Percentiles rank a stretch among this genome's conserved stretches.
These are phyloP conservation scores for Podospora appendiculata DNA, from an alignment of 495 filamentous ascomycete species.

Conservation along the genomic window DNA sequence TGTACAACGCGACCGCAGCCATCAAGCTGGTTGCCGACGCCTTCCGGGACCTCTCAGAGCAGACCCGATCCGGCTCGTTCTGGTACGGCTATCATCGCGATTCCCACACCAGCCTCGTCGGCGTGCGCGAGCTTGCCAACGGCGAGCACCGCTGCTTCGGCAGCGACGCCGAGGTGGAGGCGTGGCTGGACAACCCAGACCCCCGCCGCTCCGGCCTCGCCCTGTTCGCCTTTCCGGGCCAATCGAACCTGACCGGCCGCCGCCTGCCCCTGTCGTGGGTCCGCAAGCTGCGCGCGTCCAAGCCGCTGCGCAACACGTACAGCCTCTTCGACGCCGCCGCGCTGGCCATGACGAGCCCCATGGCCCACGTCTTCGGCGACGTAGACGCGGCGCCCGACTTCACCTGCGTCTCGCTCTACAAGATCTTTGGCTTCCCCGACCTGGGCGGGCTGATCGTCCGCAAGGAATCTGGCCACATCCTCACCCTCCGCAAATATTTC, in stretches of 20 bases:
- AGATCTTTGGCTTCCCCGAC: slow-evolving; percentile 77
- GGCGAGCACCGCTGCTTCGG: slow-evolving; percentile 50
- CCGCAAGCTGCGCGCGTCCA: slow-evolving; percentile 32
- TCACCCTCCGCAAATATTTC: slow-evolving; percentile 61
- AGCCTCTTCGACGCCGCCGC: slow-evolving; percentile 68
- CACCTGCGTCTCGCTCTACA: slow-evolving; percentile 65
- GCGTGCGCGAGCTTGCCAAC: slow-evolving; percentile 53
- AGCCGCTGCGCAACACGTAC: slow-evolving; percentile 46
- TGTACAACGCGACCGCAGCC: slow-evolving; percentile 83
- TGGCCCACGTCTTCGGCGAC: slow-evolving; percentile 50
- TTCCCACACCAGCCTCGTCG: slow-evolving; percentile 67
- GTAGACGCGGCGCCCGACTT: slow-evolving; percentile 61
- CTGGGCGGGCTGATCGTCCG: slow-evolving; percentile 65
- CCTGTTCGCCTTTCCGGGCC: slow-evolving; percentile 70
- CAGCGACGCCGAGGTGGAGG: slow-evolving; percentile 57
- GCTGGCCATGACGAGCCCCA: slow-evolving; percentile 55
- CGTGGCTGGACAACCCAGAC: slow-evolving; percentile 43
- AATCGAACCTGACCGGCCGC: slow-evolving; percentile 73
- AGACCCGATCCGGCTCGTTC: slow-evolving; percentile 36
- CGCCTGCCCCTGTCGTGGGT: slow-evolving; percentile 58
- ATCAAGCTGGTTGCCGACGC: slow-evolving; percentile 72
- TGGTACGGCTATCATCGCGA: slow-evolving; percentile 73
- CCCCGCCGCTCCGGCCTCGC: slow-evolving; percentile 24
- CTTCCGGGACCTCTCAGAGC: slow-evolving; percentile 49
- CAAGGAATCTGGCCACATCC: slow-evolving; percentile 51